Conservation (phyloP, 495 filamentous ascomycete genomes). For the Trichocladium antarcticum region DNA sequence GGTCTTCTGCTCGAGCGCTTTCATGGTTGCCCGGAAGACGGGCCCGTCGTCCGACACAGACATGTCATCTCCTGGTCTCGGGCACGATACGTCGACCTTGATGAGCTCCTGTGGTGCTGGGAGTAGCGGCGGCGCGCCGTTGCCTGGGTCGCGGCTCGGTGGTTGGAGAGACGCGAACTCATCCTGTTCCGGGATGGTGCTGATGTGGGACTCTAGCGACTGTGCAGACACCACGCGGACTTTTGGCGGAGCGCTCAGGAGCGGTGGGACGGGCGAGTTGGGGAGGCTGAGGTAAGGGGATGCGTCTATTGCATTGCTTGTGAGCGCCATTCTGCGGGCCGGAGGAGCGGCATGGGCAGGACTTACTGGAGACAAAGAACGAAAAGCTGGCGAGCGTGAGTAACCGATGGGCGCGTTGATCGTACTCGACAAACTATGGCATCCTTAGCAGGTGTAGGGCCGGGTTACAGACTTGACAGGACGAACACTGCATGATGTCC, state of each 20-base stretch:
- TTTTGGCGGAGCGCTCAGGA: constrained; percentile 61
- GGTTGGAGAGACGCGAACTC: constrained; percentile 58
- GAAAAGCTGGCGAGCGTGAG: constrained; percentile 83
- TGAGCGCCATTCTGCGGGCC: background rate
- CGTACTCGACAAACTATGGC: constrained; percentile 80
- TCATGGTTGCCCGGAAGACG: constrained; percentile 92
- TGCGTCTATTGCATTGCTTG: constrained; percentile 23
- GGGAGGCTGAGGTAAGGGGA: constrained; percentile 31
- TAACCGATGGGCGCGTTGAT: constrained; percentile 79
- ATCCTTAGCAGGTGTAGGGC: constrained; percentile 16
- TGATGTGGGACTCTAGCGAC: constrained; percentile 66
- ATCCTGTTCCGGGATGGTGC: constrained; percentile 44
- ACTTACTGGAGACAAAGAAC: constrained; percentile 82
- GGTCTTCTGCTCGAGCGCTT: constrained; percentile 90
- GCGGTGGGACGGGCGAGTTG: constrained; percentile 52
- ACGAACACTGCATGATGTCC: constrained; percentile 77
- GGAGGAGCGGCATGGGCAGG: background rate
- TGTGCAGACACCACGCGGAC: constrained; percentile 72
- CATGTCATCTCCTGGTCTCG: constrained; percentile 78
- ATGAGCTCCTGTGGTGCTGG: constrained; percentile 44
- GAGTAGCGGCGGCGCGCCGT: constrained; percentile 22
- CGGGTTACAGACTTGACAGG: background rate
- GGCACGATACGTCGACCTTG: constrained; percentile 79
- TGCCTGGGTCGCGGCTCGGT: constrained; percentile 35
- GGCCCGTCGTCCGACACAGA: constrained; percentile 84